A percentile compares a stretch with the other conserved stretches of the same genome.
Conservation (phyloP, 805 yeast genomes). For the Kazachstania martiniae region DNA sequence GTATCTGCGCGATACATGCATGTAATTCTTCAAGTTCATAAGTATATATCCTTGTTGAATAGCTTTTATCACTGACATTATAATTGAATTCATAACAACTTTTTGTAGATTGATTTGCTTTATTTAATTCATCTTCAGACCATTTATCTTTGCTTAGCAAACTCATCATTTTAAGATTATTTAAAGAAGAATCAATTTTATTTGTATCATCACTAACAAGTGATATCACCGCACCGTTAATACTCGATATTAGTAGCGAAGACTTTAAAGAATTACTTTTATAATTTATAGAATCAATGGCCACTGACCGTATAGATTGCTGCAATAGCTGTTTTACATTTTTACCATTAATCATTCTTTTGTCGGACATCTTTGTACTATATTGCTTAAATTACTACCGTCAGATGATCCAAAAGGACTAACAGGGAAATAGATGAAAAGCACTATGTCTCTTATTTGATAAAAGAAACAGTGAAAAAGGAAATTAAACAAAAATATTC, state of each 20-base stretch:
- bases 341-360: slow-evolving; percentile 16
- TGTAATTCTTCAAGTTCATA: slow-evolving; percentile 26
- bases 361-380: too few species aligned
- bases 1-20: slow-evolving; percentile 22
- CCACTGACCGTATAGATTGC: slow-evolving; percentile 12
- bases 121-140: slow-evolving; percentile 20
- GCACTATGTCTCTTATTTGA: too few species aligned
- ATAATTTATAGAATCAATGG: slow-evolving; percentile 8
- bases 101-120: slow-evolving; percentile 5
- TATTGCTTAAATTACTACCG: too few species aligned
- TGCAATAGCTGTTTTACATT: slow-evolving; percentile 15
- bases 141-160: slow-evolving; percentile 25
- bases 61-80: slow-evolving; percentile 2
- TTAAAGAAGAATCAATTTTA: slow-evolving; percentile 7
- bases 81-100: slow-evolving; percentile 10
- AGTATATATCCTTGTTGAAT: slow-evolving; percentile 18
- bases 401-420: too few species aligned
- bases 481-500: too few species aligned
- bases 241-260: slow-evolving; percentile 15
- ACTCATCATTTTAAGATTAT: slow-evolving; percentile 26
- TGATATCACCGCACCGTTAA: slow-evolving; percentile 24
- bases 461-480: too few species aligned
- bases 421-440: too few species aligned
- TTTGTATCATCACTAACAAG: slow-evolving; percentile 11
- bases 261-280: slow-evolving; percentile 16